Conservation (phyloP, 495 filamentous ascomycete genomes). For the Aspergillus kassunensis region DNA sequence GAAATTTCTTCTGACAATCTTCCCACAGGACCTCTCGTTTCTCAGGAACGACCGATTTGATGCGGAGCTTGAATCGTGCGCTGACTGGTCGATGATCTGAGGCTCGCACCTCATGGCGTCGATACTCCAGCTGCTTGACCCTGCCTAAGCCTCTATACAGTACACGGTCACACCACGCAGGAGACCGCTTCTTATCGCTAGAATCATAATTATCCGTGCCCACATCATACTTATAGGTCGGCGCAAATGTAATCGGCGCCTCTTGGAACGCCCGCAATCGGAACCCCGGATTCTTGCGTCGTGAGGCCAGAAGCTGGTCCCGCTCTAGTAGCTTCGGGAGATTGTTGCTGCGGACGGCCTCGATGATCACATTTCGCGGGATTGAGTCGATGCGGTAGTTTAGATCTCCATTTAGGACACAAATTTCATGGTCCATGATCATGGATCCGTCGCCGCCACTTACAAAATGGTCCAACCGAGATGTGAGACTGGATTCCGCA, state of each 20-base stretch:
- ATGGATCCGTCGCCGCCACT: conserved; percentile 92
- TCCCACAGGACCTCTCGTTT: conserved; percentile 64
- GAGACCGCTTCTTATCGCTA: conserved; percentile 90
- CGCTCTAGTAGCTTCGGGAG: conserved; percentile 87
- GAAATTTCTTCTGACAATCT: conserved; percentile 65
- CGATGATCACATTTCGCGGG: conserved; percentile 83
- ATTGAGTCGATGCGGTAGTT: conserved; percentile 99
- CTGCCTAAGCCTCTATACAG: conserved; percentile 79
- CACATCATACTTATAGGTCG: conserved; percentile 98
- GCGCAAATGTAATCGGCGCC: conserved; percentile 80
- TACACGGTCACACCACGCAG: conserved; percentile 94
- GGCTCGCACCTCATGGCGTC: conserved; percentile 80
- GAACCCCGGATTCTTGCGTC: conserved; percentile 84
- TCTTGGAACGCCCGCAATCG: conserved; percentile 82
- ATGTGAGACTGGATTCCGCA: conserved; percentile 52
- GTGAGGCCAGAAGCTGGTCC: conserved; percentile 85
- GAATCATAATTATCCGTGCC: conserved; percentile 91
- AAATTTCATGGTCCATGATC: conserved; percentile 96
- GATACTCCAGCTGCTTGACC: conserved; percentile 83
- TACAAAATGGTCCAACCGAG: conserved; percentile 71
- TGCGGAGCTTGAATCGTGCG: conserved; percentile 70
- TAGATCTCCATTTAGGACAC: conserved; percentile 90
- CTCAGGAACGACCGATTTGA: conserved; percentile 72
- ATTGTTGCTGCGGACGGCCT: conserved; percentile 73
- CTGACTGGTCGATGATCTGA: conserved; percentile 94